A percentile compares a stretch with the other conserved stretches of the same genome.
phyloP scores from a whole-genome alignment of 2,329 filamentous ascomycete species.

The Cladosporium sp. region DNA sequence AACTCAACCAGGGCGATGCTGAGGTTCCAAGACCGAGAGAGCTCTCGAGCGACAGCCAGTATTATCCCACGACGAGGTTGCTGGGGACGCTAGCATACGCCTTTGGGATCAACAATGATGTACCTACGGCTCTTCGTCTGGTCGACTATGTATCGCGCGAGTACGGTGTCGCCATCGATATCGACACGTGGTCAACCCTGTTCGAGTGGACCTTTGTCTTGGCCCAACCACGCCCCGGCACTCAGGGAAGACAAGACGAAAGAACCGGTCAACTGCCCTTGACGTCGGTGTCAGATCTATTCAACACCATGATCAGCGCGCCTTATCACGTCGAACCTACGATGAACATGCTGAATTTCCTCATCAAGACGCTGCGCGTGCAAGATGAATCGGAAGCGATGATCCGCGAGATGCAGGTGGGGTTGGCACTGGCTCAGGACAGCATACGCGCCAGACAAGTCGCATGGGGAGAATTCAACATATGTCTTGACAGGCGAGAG shows the following conservation, averaged over 20 bases:
- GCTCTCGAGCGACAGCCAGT: conserved; percentile 47
- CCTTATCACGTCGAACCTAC: conserved; percentile 56
- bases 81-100: conserved; percentile 64
- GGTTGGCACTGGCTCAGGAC: not conserved
- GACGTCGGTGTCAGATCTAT: conserved; percentile 51
- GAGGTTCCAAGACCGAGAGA: conserved; percentile 22
- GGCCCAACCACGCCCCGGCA: conserved; percentile 32
- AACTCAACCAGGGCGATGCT: conserved; percentile 25
- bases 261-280: conserved; percentile 36
- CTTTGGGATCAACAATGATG: conserved; percentile 63
- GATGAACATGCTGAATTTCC: conserved; percentile 51
- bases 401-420: not conserved
- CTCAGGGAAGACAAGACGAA: conserved; percentile 30
- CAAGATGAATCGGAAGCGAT: conserved; percentile 10
- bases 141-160: conserved; percentile 59
- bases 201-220: conserved; percentile 64
- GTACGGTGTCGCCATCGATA: conserved; percentile 56
- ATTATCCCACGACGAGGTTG: conserved; percentile 56
- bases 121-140: conserved; percentile 55
- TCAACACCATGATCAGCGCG: conserved; percentile 55
- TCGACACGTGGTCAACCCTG: conserved; percentile 61
- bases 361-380: conserved; percentile 26
- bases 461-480: not conserved
- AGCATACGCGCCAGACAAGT: not conserved
- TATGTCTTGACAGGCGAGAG: not conserved